Evolutionary conservation across 371 early-diverging fungal genomes (phyloP), one percentile per base, ranked within the genome.

Genomic region (Vairimorpha ceranae): DNA sequence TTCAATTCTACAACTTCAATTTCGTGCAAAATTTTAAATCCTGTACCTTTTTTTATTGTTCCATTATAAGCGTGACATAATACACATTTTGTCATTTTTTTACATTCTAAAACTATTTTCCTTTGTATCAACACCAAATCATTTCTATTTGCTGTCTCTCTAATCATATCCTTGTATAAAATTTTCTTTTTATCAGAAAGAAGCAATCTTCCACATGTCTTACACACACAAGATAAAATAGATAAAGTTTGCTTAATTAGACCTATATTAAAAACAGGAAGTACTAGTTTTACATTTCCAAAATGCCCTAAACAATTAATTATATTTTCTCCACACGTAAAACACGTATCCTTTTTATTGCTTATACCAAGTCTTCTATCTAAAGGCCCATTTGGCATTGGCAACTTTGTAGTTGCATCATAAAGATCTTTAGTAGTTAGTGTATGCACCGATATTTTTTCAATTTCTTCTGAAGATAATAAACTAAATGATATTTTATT

Each of bases 251-350:
- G 86, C 83, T 92, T 89, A 78, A 95, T 93, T 78, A 92, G 93
- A 63, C 97, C 97, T 80, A 92, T 89, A 78, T 99, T 97, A 80
- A 94, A 99, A 15, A 97, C 93, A 2, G 99, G 99, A 43, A 95
- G 86, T 30, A 88, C 88, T 7, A 99, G 87, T 56, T 91, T 89
- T 36, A 96, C 86, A 80, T 92, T 89, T 27, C 97, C 97, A 87
- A 90, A 99, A 84, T 99, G 99, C 35, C 99, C 99, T 51, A 91
- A 88, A 84, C 99, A 99, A 61, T 93, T 92, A 75, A 88, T 86
- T 82, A 93, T 85, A 63, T 85, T 86, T 79, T 90, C 87, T 10
- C 89, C 89, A 82, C 99, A 98, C 2, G 97, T 97, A 43, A 89
- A 88, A 85, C 99, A 98, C 0, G 82, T 80, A 12, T 84, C 86